Evolutionary conservation across 2,329 filamentous ascomycete genomes (phyloP).

Genomic region (Curvularia hawaiiensis): DNA sequence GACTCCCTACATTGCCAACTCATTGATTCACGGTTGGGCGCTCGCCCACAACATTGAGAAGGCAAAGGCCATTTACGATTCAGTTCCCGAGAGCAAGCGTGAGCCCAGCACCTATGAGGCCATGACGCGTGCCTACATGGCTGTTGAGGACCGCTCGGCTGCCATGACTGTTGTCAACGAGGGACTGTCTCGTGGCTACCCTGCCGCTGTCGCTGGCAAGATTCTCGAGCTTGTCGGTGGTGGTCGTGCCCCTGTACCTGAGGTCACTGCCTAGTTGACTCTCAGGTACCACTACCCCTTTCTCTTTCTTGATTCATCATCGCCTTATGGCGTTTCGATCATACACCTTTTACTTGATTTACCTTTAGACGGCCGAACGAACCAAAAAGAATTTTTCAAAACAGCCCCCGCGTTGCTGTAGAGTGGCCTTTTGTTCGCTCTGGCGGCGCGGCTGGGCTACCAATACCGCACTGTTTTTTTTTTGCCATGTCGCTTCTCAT

Average conservation of each 20-base stretch:
- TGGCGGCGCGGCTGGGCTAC: constrained; percentile 28
- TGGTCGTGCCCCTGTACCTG: constrained; percentile 32
- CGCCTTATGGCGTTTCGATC: constrained; percentile 11
- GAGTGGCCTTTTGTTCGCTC: constrained; percentile 5
- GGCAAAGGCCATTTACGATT: constrained; percentile 77
- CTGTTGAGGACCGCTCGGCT: constrained; percentile 76
- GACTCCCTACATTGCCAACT: constrained; percentile 98
- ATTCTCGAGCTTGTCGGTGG: constrained; percentile 79
- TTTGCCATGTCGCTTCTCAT: constrained; percentile 26
- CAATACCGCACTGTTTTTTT: constrained; percentile 3
- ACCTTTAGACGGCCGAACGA: constrained; percentile 28
- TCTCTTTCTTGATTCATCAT: constrained; percentile 16
- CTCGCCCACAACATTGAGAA: constrained; percentile 79
- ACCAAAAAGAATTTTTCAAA: constrained; percentile 11
- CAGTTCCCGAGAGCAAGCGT: constrained; percentile 76
- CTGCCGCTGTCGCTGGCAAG: constrained; percentile 89
- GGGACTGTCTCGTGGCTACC: constrained; percentile 90
- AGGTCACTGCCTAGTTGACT: constrained; percentile 23
- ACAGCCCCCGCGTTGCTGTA: constrained; percentile 25
- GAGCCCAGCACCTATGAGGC: constrained; percentile 99
- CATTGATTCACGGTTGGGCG: constrained; percentile 96
- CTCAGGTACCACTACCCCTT: background rate
- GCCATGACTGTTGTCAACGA: constrained; percentile 84
- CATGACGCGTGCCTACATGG: constrained; percentile 92
- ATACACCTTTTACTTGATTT: constrained; percentile 17